phyloP scores from a whole-genome alignment of 192 early-diverging fungal species.

The Neocallimastix lanati region DNA sequence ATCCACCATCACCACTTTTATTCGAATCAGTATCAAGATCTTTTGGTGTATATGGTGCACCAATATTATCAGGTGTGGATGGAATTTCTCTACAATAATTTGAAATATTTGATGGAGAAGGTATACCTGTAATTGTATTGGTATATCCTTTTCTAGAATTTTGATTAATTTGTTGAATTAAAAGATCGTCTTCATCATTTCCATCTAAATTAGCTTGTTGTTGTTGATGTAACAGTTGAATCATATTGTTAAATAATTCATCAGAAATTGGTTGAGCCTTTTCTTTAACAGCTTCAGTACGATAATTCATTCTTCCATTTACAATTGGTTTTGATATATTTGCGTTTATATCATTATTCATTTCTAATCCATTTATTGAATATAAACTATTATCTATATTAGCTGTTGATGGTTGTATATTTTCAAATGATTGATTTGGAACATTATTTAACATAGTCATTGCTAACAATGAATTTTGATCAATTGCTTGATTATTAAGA shows the following conservation, averaged over 20 bases:
- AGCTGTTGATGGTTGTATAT: background rate
- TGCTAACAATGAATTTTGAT: background rate
- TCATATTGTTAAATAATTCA: background rate
- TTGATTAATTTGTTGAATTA: background rate
- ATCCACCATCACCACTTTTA: background rate
- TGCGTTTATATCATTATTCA: background rate
- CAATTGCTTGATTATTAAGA: background rate
- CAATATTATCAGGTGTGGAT: background rate
- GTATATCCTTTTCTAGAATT: background rate
- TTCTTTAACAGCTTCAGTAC: background rate
- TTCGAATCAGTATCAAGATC: background rate
- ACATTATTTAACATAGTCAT: background rate
- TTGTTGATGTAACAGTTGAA: background rate
- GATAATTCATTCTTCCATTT: background rate
- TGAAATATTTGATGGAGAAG: background rate
- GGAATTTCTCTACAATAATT: background rate
- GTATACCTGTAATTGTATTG: background rate
- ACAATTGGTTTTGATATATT: background rate
- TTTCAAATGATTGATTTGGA: background rate
- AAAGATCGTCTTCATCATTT: background rate
- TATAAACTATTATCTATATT: background rate
- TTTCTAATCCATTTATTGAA: background rate
- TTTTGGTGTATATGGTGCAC: background rate
- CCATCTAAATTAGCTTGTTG: background rate
- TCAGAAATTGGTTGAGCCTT: background rate